Conservation (phyloP, 2,329 filamentous ascomycete species). For the Cladosporium phlei region DNA sequence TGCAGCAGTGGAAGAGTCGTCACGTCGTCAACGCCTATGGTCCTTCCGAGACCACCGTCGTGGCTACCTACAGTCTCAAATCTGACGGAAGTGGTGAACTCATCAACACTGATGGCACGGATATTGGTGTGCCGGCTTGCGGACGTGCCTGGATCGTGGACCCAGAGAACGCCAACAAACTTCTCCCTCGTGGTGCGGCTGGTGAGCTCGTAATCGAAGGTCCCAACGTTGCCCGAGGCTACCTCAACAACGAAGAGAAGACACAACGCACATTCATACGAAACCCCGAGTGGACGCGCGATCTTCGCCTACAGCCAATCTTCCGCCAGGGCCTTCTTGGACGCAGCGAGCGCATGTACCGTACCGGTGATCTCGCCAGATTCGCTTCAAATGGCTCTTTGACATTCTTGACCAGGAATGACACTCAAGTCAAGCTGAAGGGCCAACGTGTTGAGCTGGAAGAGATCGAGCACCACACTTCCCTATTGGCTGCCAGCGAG, state of each 20-base stretch:
- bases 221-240: constrained; percentile 40
- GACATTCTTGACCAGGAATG: constrained; percentile 18
- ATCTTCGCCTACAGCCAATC: background rate
- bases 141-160: constrained; percentile 29
- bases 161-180: constrained; percentile 18
- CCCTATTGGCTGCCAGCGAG: constrained; percentile 1
- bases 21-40: constrained; percentile 45
- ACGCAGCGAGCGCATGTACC: constrained; percentile 23
- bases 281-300: constrained; percentile 20
- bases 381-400: constrained; percentile 17
- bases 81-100: constrained; percentile 20
- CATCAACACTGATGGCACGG: constrained; percentile 31
- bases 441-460: constrained; percentile 22
- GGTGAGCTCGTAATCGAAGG: constrained; percentile 47
- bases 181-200: constrained; percentile 41
- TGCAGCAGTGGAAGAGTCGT: constrained; percentile 42
- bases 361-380: constrained; percentile 19
- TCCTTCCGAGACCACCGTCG: constrained; percentile 31
- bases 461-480: constrained; percentile 16
- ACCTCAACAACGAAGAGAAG: constrained; percentile 31
- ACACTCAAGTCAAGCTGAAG: constrained; percentile 21
- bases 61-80: constrained; percentile 6
- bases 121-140: constrained; percentile 20
- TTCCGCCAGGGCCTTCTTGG: background rate
- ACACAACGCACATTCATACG: constrained; percentile 32